These are phyloP conservation scores for Podospora appendiculata DNA, from an alignment of 495 filamentous ascomycete species.

Conservation along the genomic window DNA sequence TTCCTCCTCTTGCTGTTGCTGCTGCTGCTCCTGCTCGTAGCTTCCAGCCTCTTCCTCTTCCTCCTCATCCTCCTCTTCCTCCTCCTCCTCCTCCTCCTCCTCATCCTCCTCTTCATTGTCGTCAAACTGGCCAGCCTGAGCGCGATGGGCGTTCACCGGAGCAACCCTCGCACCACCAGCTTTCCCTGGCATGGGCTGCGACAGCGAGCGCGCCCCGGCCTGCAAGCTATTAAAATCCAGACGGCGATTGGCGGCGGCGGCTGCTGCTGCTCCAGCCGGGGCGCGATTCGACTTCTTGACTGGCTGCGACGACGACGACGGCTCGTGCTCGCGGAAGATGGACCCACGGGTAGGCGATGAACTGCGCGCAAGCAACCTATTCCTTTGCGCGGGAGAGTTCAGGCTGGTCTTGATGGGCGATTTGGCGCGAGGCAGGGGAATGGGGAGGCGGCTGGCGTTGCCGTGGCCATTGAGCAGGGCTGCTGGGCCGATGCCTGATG, in stretches of 20 bases:
- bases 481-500: slow-evolving; percentile 15
- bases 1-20: slow-evolving; percentile 21
- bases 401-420: slow-evolving; percentile 50
- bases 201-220: slow-evolving; percentile 13
- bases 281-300: not conserved
- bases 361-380: slow-evolving; percentile 33
- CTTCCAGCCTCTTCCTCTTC: slow-evolving; percentile 14
- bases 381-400: slow-evolving; percentile 48
- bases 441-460: slow-evolving; percentile 29
- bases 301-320: slow-evolving; percentile 12
- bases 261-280: no score
- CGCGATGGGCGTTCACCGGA: not conserved
- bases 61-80: slow-evolving; percentile 13
- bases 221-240: slow-evolving; percentile 32
- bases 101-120: slow-evolving; percentile 13
- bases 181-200: slow-evolving; percentile 9
- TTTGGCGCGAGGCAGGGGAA: slow-evolving; percentile 37
- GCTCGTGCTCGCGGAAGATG: slow-evolving; percentile 16
- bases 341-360: slow-evolving; percentile 32
- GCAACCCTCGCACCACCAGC: not conserved
- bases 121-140: not conserved
- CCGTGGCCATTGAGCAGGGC: slow-evolving; percentile 22
- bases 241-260: slow-evolving; percentile 16
- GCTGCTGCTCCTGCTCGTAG: slow-evolving; percentile 22
- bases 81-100: slow-evolving; percentile 6